phyloP scores from a whole-genome alignment of 306 rosid species.

The Cicer cuneatum region DNA sequence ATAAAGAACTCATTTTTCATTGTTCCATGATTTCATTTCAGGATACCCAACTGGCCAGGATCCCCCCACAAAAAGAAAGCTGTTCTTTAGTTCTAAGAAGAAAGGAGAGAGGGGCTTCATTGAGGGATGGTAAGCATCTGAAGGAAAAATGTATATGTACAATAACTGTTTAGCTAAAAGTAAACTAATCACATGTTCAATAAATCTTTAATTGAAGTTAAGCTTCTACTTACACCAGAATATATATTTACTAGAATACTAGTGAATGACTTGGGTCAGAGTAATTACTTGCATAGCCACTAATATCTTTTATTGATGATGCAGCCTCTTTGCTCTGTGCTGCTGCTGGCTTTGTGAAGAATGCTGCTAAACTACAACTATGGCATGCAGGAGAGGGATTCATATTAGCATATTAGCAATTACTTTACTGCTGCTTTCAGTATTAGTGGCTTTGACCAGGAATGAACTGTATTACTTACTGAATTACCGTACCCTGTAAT shows the following conservation, averaged over 20 bases:
- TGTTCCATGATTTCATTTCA: constrained; percentile 52
- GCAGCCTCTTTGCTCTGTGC: constrained; percentile 86
- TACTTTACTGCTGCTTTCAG: constrained; percentile 3
- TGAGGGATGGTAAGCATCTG: constrained; percentile 75
- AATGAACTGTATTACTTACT: constrained; percentile 25
- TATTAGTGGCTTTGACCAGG: constrained; percentile 7
- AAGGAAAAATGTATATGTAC: not conserved
- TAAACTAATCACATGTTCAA: not conserved
- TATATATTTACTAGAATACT: not conserved
- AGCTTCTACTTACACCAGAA: constrained; percentile 13
- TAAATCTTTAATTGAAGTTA: constrained; percentile 17
- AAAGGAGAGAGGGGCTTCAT: constrained; percentile 81
- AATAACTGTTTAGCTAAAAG: not conserved
- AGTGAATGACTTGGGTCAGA: constrained; percentile 2
- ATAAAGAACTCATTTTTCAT: constrained; percentile 14
- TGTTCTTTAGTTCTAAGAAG: constrained; percentile 48
- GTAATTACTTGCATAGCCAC: constrained; percentile 12
- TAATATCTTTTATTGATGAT: constrained; percentile 45
- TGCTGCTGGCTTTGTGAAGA: constrained; percentile 88
- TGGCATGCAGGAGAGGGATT: constrained; percentile 1
- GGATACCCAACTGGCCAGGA: constrained; percentile 70
- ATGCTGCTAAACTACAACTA: constrained; percentile 54
- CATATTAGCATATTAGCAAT: constrained; percentile 29
- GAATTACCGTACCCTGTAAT: constrained; percentile 28
- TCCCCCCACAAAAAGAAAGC: constrained; percentile 56